A percentile compares a stretch with the other conserved stretches of the same genome.
Conservation (phyloP, 164 flowering plant species). For the grape (Vitis vinifera) region DNA sequence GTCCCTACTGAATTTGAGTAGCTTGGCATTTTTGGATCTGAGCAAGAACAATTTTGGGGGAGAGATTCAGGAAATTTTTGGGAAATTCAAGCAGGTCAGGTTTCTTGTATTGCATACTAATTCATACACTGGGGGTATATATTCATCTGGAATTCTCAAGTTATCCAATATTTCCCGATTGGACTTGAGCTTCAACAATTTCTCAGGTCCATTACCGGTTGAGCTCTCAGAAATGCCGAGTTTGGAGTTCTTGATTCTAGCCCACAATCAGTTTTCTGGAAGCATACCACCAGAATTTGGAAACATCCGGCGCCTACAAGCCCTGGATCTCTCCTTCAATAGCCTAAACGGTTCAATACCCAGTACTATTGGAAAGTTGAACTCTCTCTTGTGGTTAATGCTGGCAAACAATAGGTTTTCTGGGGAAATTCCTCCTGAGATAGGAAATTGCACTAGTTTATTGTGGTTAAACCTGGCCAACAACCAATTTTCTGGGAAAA, state of each 20-base stretch:
- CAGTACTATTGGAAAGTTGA: conserved; percentile 58
- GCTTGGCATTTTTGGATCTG: conserved; percentile 59
- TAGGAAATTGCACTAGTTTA: conserved; percentile 83
- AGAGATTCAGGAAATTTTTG: conserved; percentile 58
- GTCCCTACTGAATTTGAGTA: conserved; percentile 44
- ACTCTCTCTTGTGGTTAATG: conserved; percentile 86
- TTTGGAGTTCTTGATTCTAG: conserved; percentile 59
- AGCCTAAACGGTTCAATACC: conserved; percentile 66
- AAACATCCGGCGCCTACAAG: conserved; percentile 55
- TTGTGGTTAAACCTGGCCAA: conserved; percentile 86
- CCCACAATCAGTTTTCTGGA: conserved; percentile 61
- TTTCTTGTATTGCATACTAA: conserved; percentile 67
- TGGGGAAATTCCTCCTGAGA: conserved; percentile 72
- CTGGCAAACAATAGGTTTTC: conserved; percentile 65
- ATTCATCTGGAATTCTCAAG: conserved; percentile 59
- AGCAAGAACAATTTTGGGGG: conserved; percentile 63
- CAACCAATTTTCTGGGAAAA: conserved; percentile 57
- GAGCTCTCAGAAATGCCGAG: conserved; percentile 52
- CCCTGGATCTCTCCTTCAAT: conserved; percentile 83
- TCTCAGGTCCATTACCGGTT: conserved; percentile 60
- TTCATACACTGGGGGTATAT: conserved; percentile 63
- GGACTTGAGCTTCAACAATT: conserved; percentile 79
- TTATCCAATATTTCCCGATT: conserved; percentile 48
- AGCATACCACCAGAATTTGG: conserved; percentile 69
- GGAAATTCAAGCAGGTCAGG: conserved; percentile 49